These are phyloP conservation scores for Aureobasidium musti DNA, from an alignment of 2,329 filamentous ascomycete species.

Conservation along the genomic window DNA sequence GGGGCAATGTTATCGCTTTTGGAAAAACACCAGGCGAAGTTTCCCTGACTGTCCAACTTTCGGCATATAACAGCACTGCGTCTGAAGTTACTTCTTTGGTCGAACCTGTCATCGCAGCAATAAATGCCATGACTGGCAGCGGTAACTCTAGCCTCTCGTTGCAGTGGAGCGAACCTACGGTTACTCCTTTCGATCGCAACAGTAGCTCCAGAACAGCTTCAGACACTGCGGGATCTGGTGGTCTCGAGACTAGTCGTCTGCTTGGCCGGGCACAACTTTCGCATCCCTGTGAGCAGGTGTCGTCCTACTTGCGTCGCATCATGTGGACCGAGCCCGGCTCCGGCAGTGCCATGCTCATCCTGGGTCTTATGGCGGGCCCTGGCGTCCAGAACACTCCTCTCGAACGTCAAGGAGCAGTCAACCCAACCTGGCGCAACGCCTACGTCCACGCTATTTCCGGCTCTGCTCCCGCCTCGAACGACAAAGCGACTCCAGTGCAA, in stretches of 20 bases:
- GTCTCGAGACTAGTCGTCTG: conserved; percentile 8
- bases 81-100: neutral
- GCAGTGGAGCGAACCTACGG: neutral
- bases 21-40: conserved; percentile 3
- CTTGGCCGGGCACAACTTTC: neutral
- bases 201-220: neutral
- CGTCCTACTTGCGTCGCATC: conserved; percentile 5
- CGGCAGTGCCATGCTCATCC: neutral
- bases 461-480: conserved; percentile 36
- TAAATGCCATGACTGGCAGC: neutral
- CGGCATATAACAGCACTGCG: conserved; percentile 11
- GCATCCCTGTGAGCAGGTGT: neutral
- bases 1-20: conserved; percentile 13
- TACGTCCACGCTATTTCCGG: conserved; percentile 43
- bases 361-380: neutral
- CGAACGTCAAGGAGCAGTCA: conserved; percentile 37
- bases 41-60: neutral
- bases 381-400: conserved; percentile 4
- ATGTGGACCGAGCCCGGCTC: neutral
- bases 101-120: neutral
- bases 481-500: conserved; percentile 33
- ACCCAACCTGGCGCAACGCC: conserved; percentile 49
- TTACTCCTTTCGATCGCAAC: conserved; percentile 6
- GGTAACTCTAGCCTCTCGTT: neutral
- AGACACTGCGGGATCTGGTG: neutral